Evolutionary conservation across 2,329 filamentous ascomycete species (phyloP).

Genomic region (Tolypocladium pustulatum): DNA sequence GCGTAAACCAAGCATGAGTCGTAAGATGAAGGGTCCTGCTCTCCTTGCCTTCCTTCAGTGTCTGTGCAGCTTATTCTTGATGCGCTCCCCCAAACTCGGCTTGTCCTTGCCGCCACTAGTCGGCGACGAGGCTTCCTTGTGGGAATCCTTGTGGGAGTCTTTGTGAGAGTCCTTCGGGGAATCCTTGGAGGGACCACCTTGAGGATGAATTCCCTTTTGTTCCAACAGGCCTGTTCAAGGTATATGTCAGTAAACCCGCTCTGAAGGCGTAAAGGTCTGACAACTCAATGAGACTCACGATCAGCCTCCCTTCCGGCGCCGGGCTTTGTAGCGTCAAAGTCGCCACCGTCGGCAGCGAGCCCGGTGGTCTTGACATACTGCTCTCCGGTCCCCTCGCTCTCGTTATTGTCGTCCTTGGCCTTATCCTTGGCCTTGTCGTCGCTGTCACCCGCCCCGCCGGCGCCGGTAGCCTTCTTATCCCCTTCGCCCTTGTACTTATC

Average conservation of each 20-base stretch:
- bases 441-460: neutral
- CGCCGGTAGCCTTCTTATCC: neutral
- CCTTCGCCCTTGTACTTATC: neutral
- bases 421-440: slow-evolving; percentile 11
- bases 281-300: slow-evolving; percentile 31
- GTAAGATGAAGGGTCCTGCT: neutral
- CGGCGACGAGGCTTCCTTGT: neutral
- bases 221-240: slow-evolving; percentile 19
- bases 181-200: neutral
- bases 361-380: slow-evolving; percentile 48
- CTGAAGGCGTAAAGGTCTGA: neutral
- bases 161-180: slow-evolving; percentile 9
- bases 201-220: slow-evolving; percentile 14
- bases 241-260: neutral
- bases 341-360: slow-evolving; percentile 51
- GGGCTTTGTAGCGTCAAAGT: slow-evolving; percentile 54
- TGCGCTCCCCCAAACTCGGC: slow-evolving; percentile 48
- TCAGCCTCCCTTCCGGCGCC: slow-evolving; percentile 59
- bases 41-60: slow-evolving; percentile 16
- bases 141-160: neutral
- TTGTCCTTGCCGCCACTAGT: slow-evolving; percentile 24
- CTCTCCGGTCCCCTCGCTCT: slow-evolving; percentile 39
- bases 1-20: neutral
- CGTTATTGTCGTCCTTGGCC: slow-evolving; percentile 12
- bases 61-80: slow-evolving; percentile 59